A percentile compares a stretch with the other conserved stretches of the same genome.
Evolutionary conservation across 805 yeast genomes (phyloP).

Genomic region (Tetrapisispora arboricola): DNA sequence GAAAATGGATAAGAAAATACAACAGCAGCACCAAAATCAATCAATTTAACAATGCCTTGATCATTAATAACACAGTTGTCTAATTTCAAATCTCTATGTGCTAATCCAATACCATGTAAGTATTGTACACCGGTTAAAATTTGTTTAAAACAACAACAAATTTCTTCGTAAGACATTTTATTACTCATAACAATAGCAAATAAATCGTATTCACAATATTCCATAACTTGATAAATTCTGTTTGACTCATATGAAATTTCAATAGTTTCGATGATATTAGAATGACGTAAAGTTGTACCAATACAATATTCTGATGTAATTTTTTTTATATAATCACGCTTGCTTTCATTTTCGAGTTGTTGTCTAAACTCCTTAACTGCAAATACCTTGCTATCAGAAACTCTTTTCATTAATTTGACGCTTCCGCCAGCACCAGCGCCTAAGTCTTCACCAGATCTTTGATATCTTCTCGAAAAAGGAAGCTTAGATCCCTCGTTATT

Average conservation of each 20-base stretch:
- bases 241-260: conserved; percentile 85
- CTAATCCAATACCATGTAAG: conserved; percentile 70
- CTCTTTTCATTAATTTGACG: conserved; percentile 62
- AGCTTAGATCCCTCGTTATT: conserved; percentile 33
- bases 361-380: conserved; percentile 89
- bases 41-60: conserved; percentile 74
- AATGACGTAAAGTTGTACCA: conserved; percentile 80
- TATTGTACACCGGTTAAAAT: conserved; percentile 68
- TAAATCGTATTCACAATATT: conserved; percentile 81
- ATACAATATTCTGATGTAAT: conserved; percentile 91
- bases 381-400: conserved; percentile 57
- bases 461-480: conserved; percentile 68
- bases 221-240: conserved; percentile 82
- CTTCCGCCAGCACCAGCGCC: conserved; percentile 96
- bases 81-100: conserved; percentile 80
- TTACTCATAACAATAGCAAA: conserved; percentile 93
- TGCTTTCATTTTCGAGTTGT: conserved; percentile 58
- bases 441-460: conserved; percentile 71
- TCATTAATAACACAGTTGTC: conserved; percentile 81
- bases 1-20: conserved; percentile 80
- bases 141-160: conserved; percentile 83
- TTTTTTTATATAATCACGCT: conserved; percentile 78
- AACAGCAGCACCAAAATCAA: conserved; percentile 86
- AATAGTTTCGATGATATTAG: conserved; percentile 80
- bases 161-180: conserved; percentile 67